Percentiles rank a stretch among this genome's conserved stretches.
Evolutionary conservation across 2,329 filamentous ascomycete genomes (phyloP).

Genomic region (Fusarium dimerum): DNA sequence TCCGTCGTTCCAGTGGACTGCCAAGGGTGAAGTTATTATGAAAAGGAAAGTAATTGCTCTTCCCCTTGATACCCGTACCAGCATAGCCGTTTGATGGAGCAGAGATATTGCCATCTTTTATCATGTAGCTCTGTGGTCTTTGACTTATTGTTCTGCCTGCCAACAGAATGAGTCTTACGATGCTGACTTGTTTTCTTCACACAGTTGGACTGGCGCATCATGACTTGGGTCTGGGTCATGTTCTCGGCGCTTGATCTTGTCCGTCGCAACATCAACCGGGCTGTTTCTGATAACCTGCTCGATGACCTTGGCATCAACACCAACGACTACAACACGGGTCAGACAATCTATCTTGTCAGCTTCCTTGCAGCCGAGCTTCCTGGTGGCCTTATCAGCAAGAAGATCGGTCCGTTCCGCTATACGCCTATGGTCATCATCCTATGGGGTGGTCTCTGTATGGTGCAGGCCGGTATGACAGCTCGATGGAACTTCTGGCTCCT

Average conservation of each 20-base stretch:
- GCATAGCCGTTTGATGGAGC: too few relatives aligned
- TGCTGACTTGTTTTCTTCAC: neutral
- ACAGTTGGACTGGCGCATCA: constrained; percentile 37
- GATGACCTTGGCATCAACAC: constrained; percentile 41
- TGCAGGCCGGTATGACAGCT: constrained; percentile 9
- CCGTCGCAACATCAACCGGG: constrained; percentile 44
- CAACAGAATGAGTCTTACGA: neutral
- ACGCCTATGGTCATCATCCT: constrained; percentile 57
- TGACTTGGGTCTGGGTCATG: constrained; percentile 47
- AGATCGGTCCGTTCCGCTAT: constrained; percentile 48
- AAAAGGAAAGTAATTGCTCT: constrained; percentile 5
- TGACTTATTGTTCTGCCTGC: too few relatives aligned
- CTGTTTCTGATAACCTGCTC: constrained; percentile 45
- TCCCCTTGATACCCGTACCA: neutral
- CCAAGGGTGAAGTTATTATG: neutral
- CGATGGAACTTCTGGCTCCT: constrained; percentile 18
- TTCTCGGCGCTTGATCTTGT: constrained; percentile 51
- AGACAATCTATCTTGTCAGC: constrained; percentile 49
- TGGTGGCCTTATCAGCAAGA: constrained; percentile 58
- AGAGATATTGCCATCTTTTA: too few relatives aligned
- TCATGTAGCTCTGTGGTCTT: too few relatives aligned
- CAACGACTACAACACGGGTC: constrained; percentile 50
- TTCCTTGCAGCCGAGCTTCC: constrained; percentile 60
- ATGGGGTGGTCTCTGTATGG: constrained; percentile 51
- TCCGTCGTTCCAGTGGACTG: constrained; percentile 4